Percentiles rank a stretch among this genome's conserved stretches.
Conservation (phyloP, 805 yeast species). For the Wickerhamomyces sydowiorum region DNA sequence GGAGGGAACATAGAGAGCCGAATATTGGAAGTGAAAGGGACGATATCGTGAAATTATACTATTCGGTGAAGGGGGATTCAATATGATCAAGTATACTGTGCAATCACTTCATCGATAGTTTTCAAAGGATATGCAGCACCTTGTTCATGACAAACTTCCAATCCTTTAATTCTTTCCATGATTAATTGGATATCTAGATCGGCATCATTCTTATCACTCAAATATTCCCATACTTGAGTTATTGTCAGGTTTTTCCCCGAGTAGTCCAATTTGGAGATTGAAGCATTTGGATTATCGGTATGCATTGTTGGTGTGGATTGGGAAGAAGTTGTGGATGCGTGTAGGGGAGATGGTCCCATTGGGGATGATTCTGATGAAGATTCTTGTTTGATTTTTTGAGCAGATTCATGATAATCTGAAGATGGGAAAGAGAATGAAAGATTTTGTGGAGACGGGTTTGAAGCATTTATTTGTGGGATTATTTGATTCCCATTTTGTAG, state of each 20-base stretch:
- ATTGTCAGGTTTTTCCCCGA: slow-evolving; percentile 49
- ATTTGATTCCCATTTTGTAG: slow-evolving; percentile 22
- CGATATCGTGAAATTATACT: too few species aligned
- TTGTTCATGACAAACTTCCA: slow-evolving; percentile 71
- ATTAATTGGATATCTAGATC: slow-evolving; percentile 53
- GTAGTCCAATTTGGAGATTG: slow-evolving; percentile 12
- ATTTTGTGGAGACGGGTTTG: slow-evolving; percentile 5
- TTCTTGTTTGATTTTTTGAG: slow-evolving; percentile 1
- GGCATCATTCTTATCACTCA: slow-evolving; percentile 43
- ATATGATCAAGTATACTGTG: not conserved
- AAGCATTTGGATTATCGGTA: slow-evolving; percentile 18
- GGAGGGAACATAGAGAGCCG: too few species aligned
- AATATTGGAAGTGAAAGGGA: too few species aligned
- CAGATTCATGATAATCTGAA: slow-evolving; percentile 16
- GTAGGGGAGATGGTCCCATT: too few species aligned
- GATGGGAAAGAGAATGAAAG: slow-evolving; percentile 25
- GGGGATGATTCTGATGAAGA: slow-evolving; percentile 4
- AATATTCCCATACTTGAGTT: slow-evolving; percentile 81
- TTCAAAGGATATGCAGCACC: slow-evolving; percentile 63
- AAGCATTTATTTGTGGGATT: slow-evolving; percentile 6
- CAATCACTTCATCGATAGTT: slow-evolving; percentile 34
- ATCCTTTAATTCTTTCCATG: slow-evolving; percentile 55
- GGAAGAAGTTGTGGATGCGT: too few species aligned
- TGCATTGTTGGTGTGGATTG: slow-evolving; percentile 15
- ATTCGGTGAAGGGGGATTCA: too few species aligned